These are phyloP conservation scores for Escovopsis weberi DNA, from an alignment of 2,329 filamentous ascomycete species.

Conservation along the genomic window DNA sequence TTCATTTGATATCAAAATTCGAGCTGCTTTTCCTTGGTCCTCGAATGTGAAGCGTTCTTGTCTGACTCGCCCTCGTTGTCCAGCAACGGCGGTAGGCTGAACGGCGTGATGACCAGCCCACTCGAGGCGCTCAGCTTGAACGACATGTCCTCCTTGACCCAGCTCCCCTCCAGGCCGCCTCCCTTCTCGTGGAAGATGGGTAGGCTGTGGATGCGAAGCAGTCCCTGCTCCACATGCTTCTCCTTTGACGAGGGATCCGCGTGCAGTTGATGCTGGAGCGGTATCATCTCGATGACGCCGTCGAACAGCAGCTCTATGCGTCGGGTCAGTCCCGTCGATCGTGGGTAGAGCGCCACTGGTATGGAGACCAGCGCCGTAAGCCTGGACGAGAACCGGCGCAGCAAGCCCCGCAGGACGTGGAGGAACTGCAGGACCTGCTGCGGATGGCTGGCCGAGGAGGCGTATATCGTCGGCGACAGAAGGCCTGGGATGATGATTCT, in stretches of 20 bases:
- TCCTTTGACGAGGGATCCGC: slow-evolving; percentile 40
- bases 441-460: slow-evolving; percentile 53
- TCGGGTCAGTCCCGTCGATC: slow-evolving; percentile 58
- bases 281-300: slow-evolving; percentile 69
- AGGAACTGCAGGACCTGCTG: slow-evolving; percentile 65
- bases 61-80: slow-evolving; percentile 38
- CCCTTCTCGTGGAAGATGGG: slow-evolving; percentile 82
- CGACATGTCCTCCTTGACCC: slow-evolving; percentile 70
- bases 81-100: slow-evolving; percentile 75
- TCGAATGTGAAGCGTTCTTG: slow-evolving; percentile 26
- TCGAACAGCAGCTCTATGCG: slow-evolving; percentile 81
- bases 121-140: slow-evolving; percentile 72
- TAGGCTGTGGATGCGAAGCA: slow-evolving; percentile 69
- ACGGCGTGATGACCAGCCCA: slow-evolving; percentile 75
- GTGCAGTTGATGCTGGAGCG: slow-evolving; percentile 44
- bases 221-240: slow-evolving; percentile 64
- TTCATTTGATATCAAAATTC: slow-evolving; percentile 46
- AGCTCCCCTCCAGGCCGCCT: slow-evolving; percentile 54
- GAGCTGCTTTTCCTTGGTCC: slow-evolving; percentile 49
- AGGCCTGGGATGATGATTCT: slow-evolving; percentile 74
- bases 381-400: slow-evolving; percentile 50
- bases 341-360: slow-evolving; percentile 66
- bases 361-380: slow-evolving; percentile 63
- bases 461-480: slow-evolving; percentile 75
- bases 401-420: slow-evolving; percentile 59